These are phyloP conservation scores for Monsonia emarginata DNA, from an alignment of 441 rosid genomes.

Conservation along the genomic window DNA sequence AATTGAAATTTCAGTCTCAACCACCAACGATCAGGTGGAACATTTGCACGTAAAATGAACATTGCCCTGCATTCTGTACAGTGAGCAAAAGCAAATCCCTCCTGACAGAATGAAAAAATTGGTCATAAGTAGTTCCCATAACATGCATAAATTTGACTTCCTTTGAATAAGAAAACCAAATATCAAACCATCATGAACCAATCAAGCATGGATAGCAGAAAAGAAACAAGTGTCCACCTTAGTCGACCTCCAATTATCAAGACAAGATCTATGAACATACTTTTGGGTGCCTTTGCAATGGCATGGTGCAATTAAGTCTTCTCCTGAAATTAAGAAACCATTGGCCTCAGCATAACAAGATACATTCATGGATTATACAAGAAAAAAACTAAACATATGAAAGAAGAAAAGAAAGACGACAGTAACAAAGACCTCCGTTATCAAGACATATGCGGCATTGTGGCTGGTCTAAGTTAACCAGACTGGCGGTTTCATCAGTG, in stretches of 20 bases:
- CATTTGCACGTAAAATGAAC: conserved; percentile 84
- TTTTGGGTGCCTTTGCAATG: conserved; percentile 98
- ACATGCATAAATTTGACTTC: conserved; percentile 2
- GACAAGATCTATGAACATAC: conserved; percentile 91
- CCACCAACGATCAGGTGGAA: conserved; percentile 99
- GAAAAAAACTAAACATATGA: neutral
- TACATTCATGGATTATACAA: neutral
- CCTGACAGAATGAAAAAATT: conserved; percentile 43
- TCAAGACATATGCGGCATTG: conserved; percentile 97
- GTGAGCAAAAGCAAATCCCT: conserved; percentile 99
- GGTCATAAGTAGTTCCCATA: conserved; percentile 13
- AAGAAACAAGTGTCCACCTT: conserved; percentile 43
- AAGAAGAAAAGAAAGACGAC: conserved; percentile 12
- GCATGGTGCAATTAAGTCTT: conserved; percentile 90
- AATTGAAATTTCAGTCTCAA: conserved; percentile 93
- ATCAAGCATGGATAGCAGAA: conserved; percentile 9
- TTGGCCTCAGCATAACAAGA: conserved; percentile 14
- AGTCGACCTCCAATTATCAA: conserved; percentile 98
- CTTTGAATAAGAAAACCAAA: neutral
- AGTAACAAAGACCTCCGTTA: conserved; percentile 50
- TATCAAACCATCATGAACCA: conserved; percentile 10
- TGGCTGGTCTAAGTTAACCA: conserved; percentile 64
- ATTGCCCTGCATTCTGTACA: conserved; percentile 97
- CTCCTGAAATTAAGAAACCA: conserved; percentile 43
- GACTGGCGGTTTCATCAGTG: conserved; percentile 54